Base-by-base conservation (phyloP, 208 protist species). In the Wallacemonas sp. region DNA sequence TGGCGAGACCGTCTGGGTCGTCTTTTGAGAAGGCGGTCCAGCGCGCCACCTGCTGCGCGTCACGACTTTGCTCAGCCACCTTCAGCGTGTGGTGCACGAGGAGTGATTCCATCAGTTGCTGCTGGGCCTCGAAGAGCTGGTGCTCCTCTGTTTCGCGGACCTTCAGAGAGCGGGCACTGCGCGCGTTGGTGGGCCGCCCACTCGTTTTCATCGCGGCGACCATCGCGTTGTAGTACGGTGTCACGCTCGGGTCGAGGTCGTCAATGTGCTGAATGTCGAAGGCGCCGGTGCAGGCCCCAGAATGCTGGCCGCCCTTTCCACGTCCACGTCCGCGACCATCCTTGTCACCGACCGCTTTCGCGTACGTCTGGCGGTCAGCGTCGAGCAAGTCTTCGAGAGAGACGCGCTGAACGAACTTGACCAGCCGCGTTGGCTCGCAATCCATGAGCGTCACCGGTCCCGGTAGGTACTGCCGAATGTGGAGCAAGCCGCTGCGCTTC, bases 401-500 rank as follows among this genome's bases (percentile, higher is more conserved):
- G 26, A 89, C 67, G 0, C 89, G 86, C 71, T 93, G 86, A 12
- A 95, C 75, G 32, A 85, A 95, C 68, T 92, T 91, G 30, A 95
- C 86, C 2, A 95, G 80, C 29, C 79, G 76, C 10, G 78, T 79
- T 10, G 89, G 89, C 52, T 89, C 81, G 71, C 89, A 95, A 77
- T 95, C 89, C 33, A 95, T 66, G 54, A 95, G 66, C 29, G 89
- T 90, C 22, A 80, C 85, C 0, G 89, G 89, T 5, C 89, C 89
- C 0, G 89, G 89, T 36, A 95, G 85, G 68, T 87, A 93, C 73
- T 95, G 87, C n/a, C 89, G 81, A 55, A 95, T 95, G 69, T 95
- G 89, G 44, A 95, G 79, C 17, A 95, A 59, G 0, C 89, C 89
- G 65, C 89, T 95, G 53, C 89, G 89, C 74, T 93, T 91, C 66